Evolutionary conservation across 1,284 basidiomycete species (phyloP).

Genomic region (Afroboletus lepidellus): DNA sequence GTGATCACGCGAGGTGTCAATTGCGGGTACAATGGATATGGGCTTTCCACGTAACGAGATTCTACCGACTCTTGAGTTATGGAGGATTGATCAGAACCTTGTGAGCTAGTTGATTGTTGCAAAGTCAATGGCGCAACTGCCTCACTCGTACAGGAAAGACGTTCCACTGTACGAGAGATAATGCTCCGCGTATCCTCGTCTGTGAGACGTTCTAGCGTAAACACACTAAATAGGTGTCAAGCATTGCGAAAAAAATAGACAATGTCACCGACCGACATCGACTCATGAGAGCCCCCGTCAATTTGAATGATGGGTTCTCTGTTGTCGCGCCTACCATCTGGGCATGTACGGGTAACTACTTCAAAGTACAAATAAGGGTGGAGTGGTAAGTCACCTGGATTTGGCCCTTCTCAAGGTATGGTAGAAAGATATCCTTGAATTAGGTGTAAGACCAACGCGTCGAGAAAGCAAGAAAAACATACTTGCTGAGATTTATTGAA

Average conservation of each 20-base stretch:
- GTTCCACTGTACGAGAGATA: constrained; percentile 49
- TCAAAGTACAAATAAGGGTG: background rate
- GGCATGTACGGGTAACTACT: constrained; percentile 14
- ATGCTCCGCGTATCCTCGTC: constrained; percentile 57
- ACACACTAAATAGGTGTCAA: constrained; percentile 46
- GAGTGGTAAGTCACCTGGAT: constrained; percentile 51
- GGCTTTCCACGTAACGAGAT: constrained; percentile 5
- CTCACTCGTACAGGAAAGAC: constrained; percentile 29
- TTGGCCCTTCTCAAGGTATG: constrained; percentile 76
- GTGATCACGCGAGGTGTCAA: constrained; percentile 48
- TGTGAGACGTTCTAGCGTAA: constrained; percentile 61
- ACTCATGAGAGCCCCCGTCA: constrained; percentile 75
- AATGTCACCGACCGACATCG: constrained; percentile 64
- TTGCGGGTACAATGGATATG: constrained; percentile 40
- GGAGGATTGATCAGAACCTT: constrained; percentile 10
- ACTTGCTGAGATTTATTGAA: constrained; percentile 85
- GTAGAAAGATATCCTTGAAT: constrained; percentile 71
- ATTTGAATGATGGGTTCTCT: constrained; percentile 89
- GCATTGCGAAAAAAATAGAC: background rate
- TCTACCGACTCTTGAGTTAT: constrained; percentile 21
- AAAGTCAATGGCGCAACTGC: background rate
- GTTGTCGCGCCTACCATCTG: constrained; percentile 87
- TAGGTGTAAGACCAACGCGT: background rate
- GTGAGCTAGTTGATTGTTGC: constrained; percentile 11
- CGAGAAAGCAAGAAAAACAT: constrained; percentile 2